Percentiles rank a stretch among this genome's conserved stretches.
phyloP scores from a whole-genome alignment of 495 filamentous ascomycete genomes.

The Aspergillus asperescens region DNA sequence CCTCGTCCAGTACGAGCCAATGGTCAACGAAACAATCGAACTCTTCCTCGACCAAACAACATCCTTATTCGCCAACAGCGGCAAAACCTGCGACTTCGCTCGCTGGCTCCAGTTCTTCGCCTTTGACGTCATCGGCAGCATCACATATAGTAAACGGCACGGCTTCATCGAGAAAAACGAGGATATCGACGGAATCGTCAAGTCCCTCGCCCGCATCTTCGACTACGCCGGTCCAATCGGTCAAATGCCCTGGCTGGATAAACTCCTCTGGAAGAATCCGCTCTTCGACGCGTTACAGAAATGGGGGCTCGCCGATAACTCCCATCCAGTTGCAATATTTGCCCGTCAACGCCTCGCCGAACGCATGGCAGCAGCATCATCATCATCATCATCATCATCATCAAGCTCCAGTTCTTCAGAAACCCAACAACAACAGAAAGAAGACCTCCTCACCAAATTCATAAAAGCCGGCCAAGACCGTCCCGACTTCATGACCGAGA shows the following conservation, averaged over 20 bases:
- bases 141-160: conserved; percentile 59
- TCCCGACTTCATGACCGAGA: conserved; percentile 29
- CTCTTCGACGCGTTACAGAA: conserved; percentile 21
- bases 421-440: not conserved
- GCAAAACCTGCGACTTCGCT: conserved; percentile 54
- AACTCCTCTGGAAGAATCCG: conserved; percentile 49
- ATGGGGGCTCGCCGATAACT: conserved; percentile 11
- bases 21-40: conserved; percentile 54
- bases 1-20: conserved; percentile 67
- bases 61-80: conserved; percentile 47
- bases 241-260: conserved; percentile 49
- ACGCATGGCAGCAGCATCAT: conserved; percentile 8
- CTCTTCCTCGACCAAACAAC: conserved; percentile 56
- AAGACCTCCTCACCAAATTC: conserved; percentile 28
- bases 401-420: too few relatives aligned
- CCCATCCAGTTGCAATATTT: conserved; percentile 23
- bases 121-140: conserved; percentile 66
- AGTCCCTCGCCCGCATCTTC: conserved; percentile 39
- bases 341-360: conserved; percentile 50
- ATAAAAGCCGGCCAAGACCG: conserved; percentile 32
- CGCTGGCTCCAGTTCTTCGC: conserved; percentile 75
- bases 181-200: conserved; percentile 51
- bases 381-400: not conserved
- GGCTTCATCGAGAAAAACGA: conserved; percentile 55
- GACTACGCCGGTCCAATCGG: conserved; percentile 45